Evolutionary conservation across 139 green algal genomes (phyloP).

Genomic region (Zygnema circumcarinatum): DNA sequence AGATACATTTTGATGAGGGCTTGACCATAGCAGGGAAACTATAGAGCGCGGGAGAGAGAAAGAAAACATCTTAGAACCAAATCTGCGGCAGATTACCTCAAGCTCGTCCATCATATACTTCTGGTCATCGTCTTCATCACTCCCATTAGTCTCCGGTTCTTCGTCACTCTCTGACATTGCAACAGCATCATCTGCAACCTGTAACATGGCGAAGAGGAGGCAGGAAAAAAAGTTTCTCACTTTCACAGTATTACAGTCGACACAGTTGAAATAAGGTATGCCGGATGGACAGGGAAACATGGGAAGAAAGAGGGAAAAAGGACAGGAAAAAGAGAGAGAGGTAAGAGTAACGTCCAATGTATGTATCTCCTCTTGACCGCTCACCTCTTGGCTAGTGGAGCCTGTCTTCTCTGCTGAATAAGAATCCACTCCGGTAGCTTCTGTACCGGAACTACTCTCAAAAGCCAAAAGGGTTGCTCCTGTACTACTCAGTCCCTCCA

Average conservation of each 20-base stretch:
- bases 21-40: background rate
- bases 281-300: no score
- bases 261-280: no score
- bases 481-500: background rate
- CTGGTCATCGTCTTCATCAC: background rate
- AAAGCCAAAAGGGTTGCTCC: background rate
- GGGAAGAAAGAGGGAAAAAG: no score
- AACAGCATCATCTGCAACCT: background rate
- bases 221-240: no score
- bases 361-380: no score
- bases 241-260: no score
- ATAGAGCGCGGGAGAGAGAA: background rate
- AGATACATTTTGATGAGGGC: background rate
- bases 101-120: background rate
- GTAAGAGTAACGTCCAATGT: no score
- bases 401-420: no score
- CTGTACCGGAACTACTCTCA: background rate
- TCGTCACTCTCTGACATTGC: background rate
- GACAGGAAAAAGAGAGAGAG: no score
- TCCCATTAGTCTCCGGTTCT: background rate
- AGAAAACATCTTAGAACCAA: background rate
- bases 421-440: no score
- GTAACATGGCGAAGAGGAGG: background rate
- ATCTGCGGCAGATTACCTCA: no score
- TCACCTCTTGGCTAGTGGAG: no score